Evolutionary conservation across 768 basidiomycete genomes (phyloP), one percentile per base, ranked within the genome.

Genomic region (Serendipita sp.): DNA sequence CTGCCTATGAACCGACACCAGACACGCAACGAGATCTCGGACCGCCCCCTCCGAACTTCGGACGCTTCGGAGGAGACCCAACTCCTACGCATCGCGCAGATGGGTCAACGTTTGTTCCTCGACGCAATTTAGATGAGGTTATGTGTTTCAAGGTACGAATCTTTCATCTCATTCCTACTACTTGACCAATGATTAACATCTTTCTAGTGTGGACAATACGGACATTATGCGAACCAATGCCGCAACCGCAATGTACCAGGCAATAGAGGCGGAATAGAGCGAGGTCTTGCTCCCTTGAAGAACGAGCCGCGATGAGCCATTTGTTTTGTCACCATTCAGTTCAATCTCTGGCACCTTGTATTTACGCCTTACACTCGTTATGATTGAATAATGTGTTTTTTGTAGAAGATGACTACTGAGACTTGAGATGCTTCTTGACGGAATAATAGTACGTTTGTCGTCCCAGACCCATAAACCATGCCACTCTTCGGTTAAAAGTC

Each of bases 171-270:
- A 58, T 3, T 4, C 45, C 61, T 60, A n/a, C 3, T 7, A 50
- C 62, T 42, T 26, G 34, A 11, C 20, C 45, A 31, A 41, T 33
- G 62, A 30, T 62, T 61, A 61, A 56, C 63, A 38, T 60, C 61
- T 58, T 63, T 66, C 3, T 65, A 91, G 85, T 96, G 93, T 69
- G 90, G 90, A 41, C 85, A 90, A 72, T 86, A 87, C 67, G 95
- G 95, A 0, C 95, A 98, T 70, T 95, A 95, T 70, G 94, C 94
- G 20, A 95, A 96, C 71, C 84, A 89, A 68, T 96, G 94, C 73
- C 82, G 86, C 43, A 93, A 93, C 71, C 77, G 88, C 62, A 93
- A 92, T 71, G 86, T 91, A 24, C 92, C 92, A 28, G 92, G 92
- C 13, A 91, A 90, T 71, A 80, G 92, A 56, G 92, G 92, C 62